Evolutionary conservation across 2,329 filamentous ascomycete species (phyloP).

Genomic region (Aspergillus ibericus): DNA sequence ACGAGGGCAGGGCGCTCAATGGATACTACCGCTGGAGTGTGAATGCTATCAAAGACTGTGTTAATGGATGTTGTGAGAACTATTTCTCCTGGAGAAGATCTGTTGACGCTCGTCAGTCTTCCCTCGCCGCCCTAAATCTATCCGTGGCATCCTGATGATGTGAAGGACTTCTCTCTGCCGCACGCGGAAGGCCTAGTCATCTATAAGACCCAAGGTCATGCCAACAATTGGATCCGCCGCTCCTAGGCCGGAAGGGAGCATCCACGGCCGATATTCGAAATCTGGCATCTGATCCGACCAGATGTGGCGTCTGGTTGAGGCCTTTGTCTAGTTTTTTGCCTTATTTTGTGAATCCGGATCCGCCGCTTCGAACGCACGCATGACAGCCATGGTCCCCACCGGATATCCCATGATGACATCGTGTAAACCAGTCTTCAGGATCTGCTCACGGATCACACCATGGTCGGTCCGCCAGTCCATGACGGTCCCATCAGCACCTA

Average conservation of each 20-base stretch:
- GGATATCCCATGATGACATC: constrained; percentile 12
- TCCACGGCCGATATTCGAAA: no score
- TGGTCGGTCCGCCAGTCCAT: constrained; percentile 7
- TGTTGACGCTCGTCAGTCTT: not conserved
- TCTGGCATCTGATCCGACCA: no score
- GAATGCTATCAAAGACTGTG: not conserved
- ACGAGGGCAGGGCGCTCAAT: no score
- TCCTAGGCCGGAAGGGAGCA: not conserved
- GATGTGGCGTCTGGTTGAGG: no score
- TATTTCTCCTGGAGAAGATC: not conserved
- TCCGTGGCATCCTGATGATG: constrained; percentile 6
- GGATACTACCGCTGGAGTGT: no score
- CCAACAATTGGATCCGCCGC: not conserved
- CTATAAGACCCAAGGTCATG: not conserved
- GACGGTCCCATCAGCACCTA: constrained; percentile 6
- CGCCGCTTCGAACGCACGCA: constrained; percentile 7
- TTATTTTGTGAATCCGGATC: not conserved
- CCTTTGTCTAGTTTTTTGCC: no score
- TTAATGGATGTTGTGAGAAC: constrained; percentile 8
- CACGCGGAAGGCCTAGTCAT: not conserved
- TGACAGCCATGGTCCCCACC: constrained; percentile 10
- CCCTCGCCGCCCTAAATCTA: not conserved
- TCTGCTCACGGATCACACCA: constrained; percentile 9
- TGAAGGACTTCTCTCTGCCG: not conserved
- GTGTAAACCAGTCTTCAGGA: constrained; percentile 10